A percentile compares a stretch with the other conserved stretches of the same genome.
phyloP scores from a whole-genome alignment of 1,139 yeast species.

The Pichia sp. region DNA sequence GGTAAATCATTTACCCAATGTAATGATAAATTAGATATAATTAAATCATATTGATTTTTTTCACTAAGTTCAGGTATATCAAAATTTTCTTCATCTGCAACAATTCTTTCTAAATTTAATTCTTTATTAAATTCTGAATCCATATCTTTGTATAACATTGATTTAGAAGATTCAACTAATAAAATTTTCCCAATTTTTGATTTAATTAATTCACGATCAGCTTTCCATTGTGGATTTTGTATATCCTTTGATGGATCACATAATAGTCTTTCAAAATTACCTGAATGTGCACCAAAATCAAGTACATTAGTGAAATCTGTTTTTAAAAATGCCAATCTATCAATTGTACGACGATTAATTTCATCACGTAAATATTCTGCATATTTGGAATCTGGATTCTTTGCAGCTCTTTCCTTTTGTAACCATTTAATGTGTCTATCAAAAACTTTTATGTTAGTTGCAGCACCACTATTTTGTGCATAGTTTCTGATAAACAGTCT shows the following conservation, averaged over 20 bases:
- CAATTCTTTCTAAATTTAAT: slow-evolving; percentile 42
- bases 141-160: slow-evolving; percentile 47
- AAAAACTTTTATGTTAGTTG: slow-evolving; percentile 44
- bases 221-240: slow-evolving; percentile 33
- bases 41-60: slow-evolving; percentile 55
- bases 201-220: slow-evolving; percentile 47
- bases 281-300: slow-evolving; percentile 72
- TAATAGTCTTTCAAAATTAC: slow-evolving; percentile 40
- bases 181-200: slow-evolving; percentile 49
- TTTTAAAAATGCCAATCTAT: slow-evolving; percentile 67
- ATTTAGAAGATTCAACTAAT: slow-evolving; percentile 62
- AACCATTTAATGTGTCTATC: slow-evolving; percentile 53
- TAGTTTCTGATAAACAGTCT: not conserved
- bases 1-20: slow-evolving; percentile 90
- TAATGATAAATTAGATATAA: slow-evolving; percentile 63
- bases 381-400: slow-evolving; percentile 43
- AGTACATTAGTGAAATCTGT: slow-evolving; percentile 54
- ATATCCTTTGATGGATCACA: slow-evolving; percentile 23
- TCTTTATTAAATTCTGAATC: slow-evolving; percentile 35
- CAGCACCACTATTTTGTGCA: not conserved
- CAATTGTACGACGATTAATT: slow-evolving; percentile 65
- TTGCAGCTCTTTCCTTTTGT: slow-evolving; percentile 53
- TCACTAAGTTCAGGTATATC: slow-evolving; percentile 35
- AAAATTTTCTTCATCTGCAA: slow-evolving; percentile 63
- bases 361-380: slow-evolving; percentile 77